Conservation (phyloP, 768 basidiomycete genomes). For the Porphyrellus cyaneotinctus region DNA sequence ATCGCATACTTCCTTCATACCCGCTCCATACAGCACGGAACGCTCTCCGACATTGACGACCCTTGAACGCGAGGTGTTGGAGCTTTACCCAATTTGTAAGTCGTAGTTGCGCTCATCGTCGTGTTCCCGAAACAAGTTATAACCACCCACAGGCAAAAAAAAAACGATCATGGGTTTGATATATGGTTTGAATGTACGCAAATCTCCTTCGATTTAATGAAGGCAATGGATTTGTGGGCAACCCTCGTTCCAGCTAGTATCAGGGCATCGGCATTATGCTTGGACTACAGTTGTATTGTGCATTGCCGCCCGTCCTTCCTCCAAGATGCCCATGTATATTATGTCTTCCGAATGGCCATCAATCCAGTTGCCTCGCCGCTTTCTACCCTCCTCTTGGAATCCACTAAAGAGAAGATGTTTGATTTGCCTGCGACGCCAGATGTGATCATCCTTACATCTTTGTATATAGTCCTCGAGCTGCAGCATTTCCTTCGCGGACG, state of each 20-base stretch:
- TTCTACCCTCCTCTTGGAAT: conserved; percentile 30
- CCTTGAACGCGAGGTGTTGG: background rate
- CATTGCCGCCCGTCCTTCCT: conserved; percentile 24
- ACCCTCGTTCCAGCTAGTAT: no score
- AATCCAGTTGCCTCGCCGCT: conserved; percentile 11
- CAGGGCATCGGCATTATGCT: no score
- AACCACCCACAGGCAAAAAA: no score
- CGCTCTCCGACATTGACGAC: background rate
- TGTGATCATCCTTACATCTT: conserved; percentile 30
- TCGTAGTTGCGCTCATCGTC: no score
- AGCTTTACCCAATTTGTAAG: background rate
- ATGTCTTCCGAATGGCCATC: conserved; percentile 31
- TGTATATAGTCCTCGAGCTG: conserved; percentile 31
- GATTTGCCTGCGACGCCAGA: background rate
- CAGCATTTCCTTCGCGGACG: conserved; percentile 33
- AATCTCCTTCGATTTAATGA: no score
- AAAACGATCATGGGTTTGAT: no score
- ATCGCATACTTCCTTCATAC: background rate
- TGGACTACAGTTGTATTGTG: no score
- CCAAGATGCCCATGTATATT: conserved; percentile 30
- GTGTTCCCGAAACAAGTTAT: no score
- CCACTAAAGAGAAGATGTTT: conserved; percentile 18
- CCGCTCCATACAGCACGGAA: background rate
- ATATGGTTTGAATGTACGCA: no score
- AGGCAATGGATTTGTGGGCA: no score